Percentiles rank a stretch among this genome's conserved stretches.
phyloP scores from a whole-genome alignment of 495 filamentous ascomycete genomes.

The Lasiosphaeria miniovina region DNA sequence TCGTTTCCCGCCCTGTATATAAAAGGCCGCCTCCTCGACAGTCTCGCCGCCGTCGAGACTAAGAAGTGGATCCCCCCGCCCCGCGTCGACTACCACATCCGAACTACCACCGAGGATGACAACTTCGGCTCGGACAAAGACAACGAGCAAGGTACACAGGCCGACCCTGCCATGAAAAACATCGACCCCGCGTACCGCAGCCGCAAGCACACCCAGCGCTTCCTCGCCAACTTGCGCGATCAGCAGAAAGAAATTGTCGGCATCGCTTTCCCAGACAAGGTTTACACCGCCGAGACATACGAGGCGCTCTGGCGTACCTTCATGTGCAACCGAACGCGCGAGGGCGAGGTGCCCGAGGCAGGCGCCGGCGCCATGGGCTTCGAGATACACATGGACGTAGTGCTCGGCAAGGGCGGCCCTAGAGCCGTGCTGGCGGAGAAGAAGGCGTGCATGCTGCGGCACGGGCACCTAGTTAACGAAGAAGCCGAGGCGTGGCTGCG shows the following conservation, averaged over 20 bases:
- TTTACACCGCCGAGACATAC: neutral
- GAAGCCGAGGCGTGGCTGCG: neutral
- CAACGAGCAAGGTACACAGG: neutral
- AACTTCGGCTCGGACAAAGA: neutral
- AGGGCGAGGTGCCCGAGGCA: neutral
- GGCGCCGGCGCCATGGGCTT: neutral
- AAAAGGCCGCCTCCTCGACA: neutral
- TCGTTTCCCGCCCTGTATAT: neutral
- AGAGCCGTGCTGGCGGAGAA: neutral
- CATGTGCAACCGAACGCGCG: neutral
- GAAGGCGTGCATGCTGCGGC: neutral
- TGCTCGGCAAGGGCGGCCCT: neutral
- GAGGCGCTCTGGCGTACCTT: neutral
- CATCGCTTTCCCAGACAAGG: neutral
- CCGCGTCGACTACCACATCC: neutral
- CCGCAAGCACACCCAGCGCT: neutral
- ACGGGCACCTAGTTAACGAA: neutral
- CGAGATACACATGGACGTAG: neutral
- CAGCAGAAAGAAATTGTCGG: neutral
- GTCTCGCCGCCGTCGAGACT: neutral
- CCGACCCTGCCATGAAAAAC: neutral
- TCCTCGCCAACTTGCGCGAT: neutral
- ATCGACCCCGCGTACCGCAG: neutral
- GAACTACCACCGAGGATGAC: neutral
- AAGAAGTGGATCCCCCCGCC: neutral